These are phyloP conservation scores for Orbilia blumenaviensis DNA, from an alignment of 2,329 filamentous ascomycete species.

Conservation along the genomic window DNA sequence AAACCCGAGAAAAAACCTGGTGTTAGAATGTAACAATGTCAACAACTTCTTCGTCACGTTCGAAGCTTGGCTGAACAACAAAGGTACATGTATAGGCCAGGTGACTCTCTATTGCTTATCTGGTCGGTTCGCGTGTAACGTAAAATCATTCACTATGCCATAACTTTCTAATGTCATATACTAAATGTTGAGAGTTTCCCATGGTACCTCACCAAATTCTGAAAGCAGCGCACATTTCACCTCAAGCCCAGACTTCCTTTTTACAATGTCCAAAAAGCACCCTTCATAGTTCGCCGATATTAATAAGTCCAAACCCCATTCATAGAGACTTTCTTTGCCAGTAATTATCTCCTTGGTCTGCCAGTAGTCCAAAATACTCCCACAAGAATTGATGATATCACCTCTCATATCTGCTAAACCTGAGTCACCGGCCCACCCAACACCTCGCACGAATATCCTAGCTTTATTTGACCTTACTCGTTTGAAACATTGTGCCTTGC, in stretches of 20 bases:
- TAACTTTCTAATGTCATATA: no score
- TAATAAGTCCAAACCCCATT: conserved; percentile 8
- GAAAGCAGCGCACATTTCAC: not conserved
- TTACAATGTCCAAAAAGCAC: conserved; percentile 13
- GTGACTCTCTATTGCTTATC: no score
- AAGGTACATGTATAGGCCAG: no score
- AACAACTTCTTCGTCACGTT: no score
- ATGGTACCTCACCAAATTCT: not conserved
- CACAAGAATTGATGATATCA: not conserved
- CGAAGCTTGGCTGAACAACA: no score
- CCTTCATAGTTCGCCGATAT: not conserved
- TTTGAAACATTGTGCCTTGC: not conserved
- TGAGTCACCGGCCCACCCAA: conserved; percentile 24
- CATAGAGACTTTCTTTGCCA: not conserved
- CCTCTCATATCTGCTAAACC: not conserved
- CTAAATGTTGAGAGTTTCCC: not conserved
- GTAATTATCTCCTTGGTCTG: not conserved
- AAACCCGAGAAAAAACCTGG: no score
- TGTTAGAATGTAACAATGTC: no score
- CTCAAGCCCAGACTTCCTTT: conserved; percentile 5
- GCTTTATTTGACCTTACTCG: not conserved
- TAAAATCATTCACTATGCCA: no score
- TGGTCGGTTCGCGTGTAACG: no score
- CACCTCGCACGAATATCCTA: conserved; percentile 6
- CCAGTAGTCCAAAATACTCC: not conserved